These are phyloP conservation scores for Spergularia bocconei DNA, from an alignment of 148 eudicot species.

Conservation along the genomic window DNA sequence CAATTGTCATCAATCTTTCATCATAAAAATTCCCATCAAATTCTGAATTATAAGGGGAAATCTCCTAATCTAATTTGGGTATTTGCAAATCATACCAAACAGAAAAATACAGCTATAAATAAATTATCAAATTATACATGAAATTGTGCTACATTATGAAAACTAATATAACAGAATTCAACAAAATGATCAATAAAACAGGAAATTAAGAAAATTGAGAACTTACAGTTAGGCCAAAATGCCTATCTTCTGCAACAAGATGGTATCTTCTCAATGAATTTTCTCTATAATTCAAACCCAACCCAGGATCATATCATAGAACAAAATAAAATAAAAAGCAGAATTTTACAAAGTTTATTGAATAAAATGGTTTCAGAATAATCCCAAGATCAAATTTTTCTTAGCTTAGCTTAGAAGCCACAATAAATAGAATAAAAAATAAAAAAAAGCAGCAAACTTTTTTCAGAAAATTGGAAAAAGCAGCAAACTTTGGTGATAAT, in stretches of 20 bases:
- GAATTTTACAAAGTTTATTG: constrained; percentile 7
- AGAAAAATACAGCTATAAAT: not conserved
- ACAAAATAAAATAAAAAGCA: not conserved
- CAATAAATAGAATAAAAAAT: constrained; percentile 14
- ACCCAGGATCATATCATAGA: not conserved
- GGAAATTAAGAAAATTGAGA: not conserved
- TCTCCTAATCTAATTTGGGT: constrained; percentile 3
- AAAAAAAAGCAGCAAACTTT: constrained; percentile 9
- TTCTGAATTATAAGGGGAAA: not conserved
- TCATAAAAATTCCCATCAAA: not conserved
- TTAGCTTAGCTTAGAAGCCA: constrained; percentile 28
- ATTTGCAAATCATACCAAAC: not conserved
- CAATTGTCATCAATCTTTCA: not conserved
- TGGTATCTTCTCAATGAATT: constrained; percentile 15
- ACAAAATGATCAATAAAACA: constrained; percentile 3
- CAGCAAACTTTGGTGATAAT: constrained; percentile 1
- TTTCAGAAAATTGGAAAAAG: not conserved
- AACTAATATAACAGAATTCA: not conserved
- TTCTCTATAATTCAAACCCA: constrained; percentile 6
- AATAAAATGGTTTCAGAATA: constrained; percentile 2
- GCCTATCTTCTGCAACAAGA: constrained; percentile 19
- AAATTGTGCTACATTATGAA: too few species aligned
- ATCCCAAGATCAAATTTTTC: constrained; percentile 18
- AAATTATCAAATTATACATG: not conserved
- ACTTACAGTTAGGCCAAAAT: constrained; percentile 21